Evolutionary conservation across 2,329 filamentous ascomycete species (phyloP), one percentile per base, ranked within the genome.

Genomic region (Lecanicillium sp.): DNA sequence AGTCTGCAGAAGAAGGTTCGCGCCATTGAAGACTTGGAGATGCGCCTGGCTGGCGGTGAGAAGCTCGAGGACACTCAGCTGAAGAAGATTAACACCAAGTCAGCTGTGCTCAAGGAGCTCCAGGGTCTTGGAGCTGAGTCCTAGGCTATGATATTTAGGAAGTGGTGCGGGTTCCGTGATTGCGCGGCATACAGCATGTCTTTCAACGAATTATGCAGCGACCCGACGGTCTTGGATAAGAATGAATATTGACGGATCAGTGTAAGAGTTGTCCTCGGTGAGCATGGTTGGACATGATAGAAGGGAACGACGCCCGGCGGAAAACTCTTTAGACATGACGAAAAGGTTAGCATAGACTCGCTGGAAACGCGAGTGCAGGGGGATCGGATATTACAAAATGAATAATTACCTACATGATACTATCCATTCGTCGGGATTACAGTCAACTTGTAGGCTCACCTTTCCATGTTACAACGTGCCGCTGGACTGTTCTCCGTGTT

Each of bases 31-130:
- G 93, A 98, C 65, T 73, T 98, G 52, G 95, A 97, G 75, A 96
- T 97, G 90, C 83, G 93, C 49, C 83, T 90, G 56, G 93, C 91
- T 3, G 84, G 86, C 27, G 91, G 91, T 5, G 93, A 98, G 76
- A 97, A 96, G 76, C 73, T 98, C 52, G 93, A 98, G 71, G 91
- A 96, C 62, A 98, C 93, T 26, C 93, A 98, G 72, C 83, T 98
- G 68, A 94, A 95, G 77, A 98, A 98, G 79, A 98, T 98, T 59
- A 79, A 81, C 48, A 97, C 90, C 19, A 95, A 97, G 72, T 74
- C 83, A 41, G 70, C 78, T 14, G 91, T 98, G 50, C 75, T 90
- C 53, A 88, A 86, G 69, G 93, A 98, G 70, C 72, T 98, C 51
- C 79, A 86, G 39, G 71, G 66, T 7, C 64, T 90, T 46, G 72